These are phyloP conservation scores for Trichoderma guizhouense DNA, from an alignment of 2,329 filamentous ascomycete genomes.

Conservation along the genomic window DNA sequence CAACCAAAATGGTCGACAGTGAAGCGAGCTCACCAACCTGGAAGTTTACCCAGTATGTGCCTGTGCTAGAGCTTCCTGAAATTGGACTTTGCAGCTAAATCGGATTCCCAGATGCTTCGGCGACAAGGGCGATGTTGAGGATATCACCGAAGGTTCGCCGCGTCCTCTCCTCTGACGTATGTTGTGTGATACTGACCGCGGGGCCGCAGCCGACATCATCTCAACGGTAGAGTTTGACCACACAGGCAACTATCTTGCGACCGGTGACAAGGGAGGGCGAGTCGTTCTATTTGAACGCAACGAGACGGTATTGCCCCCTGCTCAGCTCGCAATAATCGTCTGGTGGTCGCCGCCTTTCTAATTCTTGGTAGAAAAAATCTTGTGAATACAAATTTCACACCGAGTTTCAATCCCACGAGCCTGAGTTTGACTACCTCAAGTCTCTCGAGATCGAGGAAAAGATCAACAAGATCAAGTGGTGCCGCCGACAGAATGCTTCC, in stretches of 20 bases:
- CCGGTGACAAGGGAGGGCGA: constrained; percentile 83
- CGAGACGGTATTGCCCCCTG: constrained; percentile 69
- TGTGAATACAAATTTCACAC: constrained; percentile 99
- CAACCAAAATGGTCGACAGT: constrained; percentile 87
- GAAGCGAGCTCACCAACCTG: constrained; percentile 93
- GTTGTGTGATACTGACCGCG: constrained; percentile 14
- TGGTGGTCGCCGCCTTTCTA: not conserved
- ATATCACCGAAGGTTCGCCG: constrained; percentile 86
- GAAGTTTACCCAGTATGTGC: constrained; percentile 97
- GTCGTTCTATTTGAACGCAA: constrained; percentile 90
- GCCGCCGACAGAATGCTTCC: constrained; percentile 93
- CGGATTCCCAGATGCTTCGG: constrained; percentile 77
- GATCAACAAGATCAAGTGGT: constrained; percentile 99
- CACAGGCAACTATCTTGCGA: constrained; percentile 84
- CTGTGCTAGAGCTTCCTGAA: not conserved
- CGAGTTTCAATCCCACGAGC: constrained; percentile 98
- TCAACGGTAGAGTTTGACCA: constrained; percentile 89
- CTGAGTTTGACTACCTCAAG: constrained; percentile 98
- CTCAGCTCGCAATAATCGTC: constrained; percentile 28
- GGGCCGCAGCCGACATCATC: constrained; percentile 73
- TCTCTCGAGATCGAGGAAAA: constrained; percentile 99
- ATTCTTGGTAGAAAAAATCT: constrained; percentile 79
- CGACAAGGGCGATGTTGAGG: constrained; percentile 98
- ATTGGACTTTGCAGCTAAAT: constrained; percentile 27
- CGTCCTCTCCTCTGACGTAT: constrained; percentile 17